Conservation (phyloP, 75 land plant species). For the Selaginella moellendorffii region DNA sequence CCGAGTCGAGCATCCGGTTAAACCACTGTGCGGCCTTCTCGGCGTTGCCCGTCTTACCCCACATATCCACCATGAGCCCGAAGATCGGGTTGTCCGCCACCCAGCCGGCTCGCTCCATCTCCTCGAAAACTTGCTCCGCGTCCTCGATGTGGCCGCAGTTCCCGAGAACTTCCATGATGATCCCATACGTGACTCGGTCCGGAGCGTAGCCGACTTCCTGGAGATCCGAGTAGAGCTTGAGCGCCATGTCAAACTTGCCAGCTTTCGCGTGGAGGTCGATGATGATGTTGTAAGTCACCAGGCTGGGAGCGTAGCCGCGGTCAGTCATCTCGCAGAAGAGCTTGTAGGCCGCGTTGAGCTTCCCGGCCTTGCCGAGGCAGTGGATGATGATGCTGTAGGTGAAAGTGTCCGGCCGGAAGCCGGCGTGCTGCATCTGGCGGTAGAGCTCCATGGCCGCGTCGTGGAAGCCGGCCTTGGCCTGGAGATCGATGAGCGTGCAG, state of each 20-base stretch:
- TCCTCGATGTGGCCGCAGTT: constrained; percentile 74
- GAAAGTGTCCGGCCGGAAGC: constrained; percentile 82
- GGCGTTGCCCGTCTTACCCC: constrained; percentile 90
- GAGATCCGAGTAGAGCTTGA: constrained; percentile 80
- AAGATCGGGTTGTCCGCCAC: constrained; percentile 76
- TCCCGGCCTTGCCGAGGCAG: constrained; percentile 93
- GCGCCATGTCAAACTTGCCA: constrained; percentile 54
- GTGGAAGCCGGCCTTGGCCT: constrained; percentile 94
- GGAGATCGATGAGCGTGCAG: constrained; percentile 90
- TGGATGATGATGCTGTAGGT: constrained; percentile 93
- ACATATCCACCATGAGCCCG: constrained; percentile 82
- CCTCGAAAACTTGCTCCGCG: constrained; percentile 64
- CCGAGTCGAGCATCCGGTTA: constrained; percentile 69
- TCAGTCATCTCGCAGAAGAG: constrained; percentile 81
- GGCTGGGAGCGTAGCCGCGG: constrained; percentile 68
- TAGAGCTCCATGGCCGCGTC: constrained; percentile 87
- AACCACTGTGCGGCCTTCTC: constrained; percentile 80
- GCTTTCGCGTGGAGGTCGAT: constrained; percentile 90
- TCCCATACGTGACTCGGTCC: constrained; percentile 80
- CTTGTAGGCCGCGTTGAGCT: constrained; percentile 61
- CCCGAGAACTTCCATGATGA: constrained; percentile 93
- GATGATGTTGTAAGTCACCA: constrained; percentile 88
- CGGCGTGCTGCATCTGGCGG: constrained; percentile 60
- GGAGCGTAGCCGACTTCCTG: constrained; percentile 78
- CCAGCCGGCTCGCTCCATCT: constrained; percentile 74